Evolutionary conservation across 345 rosid genomes (phyloP), one percentile per base, ranked within the genome.

Genomic region (Corymbia maculata): DNA sequence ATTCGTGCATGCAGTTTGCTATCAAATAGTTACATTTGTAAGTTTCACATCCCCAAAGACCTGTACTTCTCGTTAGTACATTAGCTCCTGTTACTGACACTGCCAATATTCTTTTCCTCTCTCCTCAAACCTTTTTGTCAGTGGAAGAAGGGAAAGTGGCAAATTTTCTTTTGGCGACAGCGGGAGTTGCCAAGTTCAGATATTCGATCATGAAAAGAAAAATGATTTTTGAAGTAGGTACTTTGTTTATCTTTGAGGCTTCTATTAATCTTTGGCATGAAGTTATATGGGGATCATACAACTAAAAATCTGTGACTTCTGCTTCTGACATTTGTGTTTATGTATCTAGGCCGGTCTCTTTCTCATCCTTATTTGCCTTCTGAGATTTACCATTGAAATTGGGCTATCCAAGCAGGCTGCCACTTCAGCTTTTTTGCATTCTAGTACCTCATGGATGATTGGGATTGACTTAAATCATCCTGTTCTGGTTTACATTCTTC

Each of bases 91-190:
- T 82, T 52, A 36, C 82, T 90, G 44, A 88, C 84, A 85, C 55
- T 51, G 44, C 47, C 84, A 51, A 51, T 87, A 85, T 24, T 13
- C 36, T 64, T 79, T 88, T 89, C 89, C 87, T 86, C 82, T 85
- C 36, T 42, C 15, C 44, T 53, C 79, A 44, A 85, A 30, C 47
- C 88, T 52, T 82, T 89, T 91, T 90, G 85, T 89, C 92, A 98
- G 99, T 98, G 96, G 97, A 94, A 93, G 99, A 96, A 93, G 99
- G 98, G 89, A 98, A 97, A 94, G 98, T 96, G 87, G 97, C 99
- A 84, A 95, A 91, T 88, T 98, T 96, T 93, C 95, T 98, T 85
- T 90, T 98, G 91, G 99, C 98, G 49, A 94, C 99, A 36, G 95
- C 97, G 92, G 97, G 95, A 90, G 91, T 98, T 88, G 53, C 93